Evolutionary conservation across 164 flowering plant genomes (phyloP).

Genomic region (Litsea cubeba): DNA sequence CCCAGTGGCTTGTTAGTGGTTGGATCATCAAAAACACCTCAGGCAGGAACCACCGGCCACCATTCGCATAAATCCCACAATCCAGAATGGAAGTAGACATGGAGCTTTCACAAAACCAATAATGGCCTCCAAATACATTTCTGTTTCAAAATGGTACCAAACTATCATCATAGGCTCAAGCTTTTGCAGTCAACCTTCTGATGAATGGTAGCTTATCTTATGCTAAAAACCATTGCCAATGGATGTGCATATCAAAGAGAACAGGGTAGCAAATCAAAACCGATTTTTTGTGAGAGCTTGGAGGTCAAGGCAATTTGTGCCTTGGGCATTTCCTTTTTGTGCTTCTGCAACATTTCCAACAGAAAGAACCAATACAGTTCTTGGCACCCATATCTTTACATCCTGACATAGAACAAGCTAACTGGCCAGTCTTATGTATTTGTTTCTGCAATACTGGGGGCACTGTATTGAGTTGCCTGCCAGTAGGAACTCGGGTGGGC

Average conservation of each 20-base stretch:
- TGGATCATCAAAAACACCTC: too few relatives aligned
- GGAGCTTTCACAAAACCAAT: too few relatives aligned
- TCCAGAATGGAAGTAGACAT: too few relatives aligned
- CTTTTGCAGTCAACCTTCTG: too few relatives aligned
- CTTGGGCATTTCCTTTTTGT: constrained; percentile 21
- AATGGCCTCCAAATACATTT: too few relatives aligned
- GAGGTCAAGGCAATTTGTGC: constrained; percentile 11
- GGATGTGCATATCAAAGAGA: not conserved
- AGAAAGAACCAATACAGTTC: constrained; percentile 18
- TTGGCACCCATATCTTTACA: constrained; percentile 16
- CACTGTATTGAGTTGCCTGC: constrained; percentile 5
- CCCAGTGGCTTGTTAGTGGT: too few relatives aligned
- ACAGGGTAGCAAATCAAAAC: too few relatives aligned
- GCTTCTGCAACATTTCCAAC: constrained; percentile 30
- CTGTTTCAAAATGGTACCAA: too few relatives aligned
- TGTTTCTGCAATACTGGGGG: constrained; percentile 2
- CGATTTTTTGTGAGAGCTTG: not conserved
- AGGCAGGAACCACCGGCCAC: too few relatives aligned
- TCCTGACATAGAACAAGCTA: constrained; percentile 20
- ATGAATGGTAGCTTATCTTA: not conserved
- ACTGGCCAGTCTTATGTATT: not conserved
- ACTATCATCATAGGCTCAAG: too few relatives aligned
- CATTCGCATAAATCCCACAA: too few relatives aligned
- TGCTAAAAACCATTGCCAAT: not conserved
- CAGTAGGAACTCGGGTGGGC: not conserved